Percentiles rank a stretch among this genome's conserved stretches.
phyloP scores from a whole-genome alignment of 805 yeast species.

The Blastobotrys mokoenaii region DNA sequence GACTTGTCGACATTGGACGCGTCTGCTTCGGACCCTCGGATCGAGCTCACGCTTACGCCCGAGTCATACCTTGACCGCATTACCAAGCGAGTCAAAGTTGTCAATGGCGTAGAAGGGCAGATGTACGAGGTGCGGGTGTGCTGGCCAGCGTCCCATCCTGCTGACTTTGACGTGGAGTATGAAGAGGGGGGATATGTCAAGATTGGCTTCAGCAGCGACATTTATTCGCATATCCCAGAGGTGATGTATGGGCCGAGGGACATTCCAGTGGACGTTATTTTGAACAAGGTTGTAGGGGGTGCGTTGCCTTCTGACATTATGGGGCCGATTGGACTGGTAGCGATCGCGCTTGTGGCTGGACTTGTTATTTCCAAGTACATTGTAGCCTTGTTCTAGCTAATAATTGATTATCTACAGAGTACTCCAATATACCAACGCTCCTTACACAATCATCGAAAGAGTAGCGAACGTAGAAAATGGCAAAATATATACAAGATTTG shows the following conservation, averaged over 20 bases:
- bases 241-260: slow-evolving; percentile 12
- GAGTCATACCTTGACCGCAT: too few species aligned
- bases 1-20: too few species aligned
- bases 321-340: slow-evolving; percentile 9
- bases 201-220: slow-evolving; percentile 9
- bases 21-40: too few species aligned
- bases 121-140: slow-evolving; percentile 25
- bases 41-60: too few species aligned
- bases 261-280: slow-evolving; percentile 11
- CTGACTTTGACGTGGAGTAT: slow-evolving; percentile 19
- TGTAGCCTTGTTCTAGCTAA: neutral
- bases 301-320: slow-evolving; percentile 13
- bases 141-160: slow-evolving; percentile 30
- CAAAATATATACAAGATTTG: too few species aligned
- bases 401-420: too few species aligned
- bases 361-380: neutral
- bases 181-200: slow-evolving; percentile 9
- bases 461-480: too few species aligned
- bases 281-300: slow-evolving; percentile 10
- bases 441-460: too few species aligned
- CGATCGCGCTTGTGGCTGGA: slow-evolving; percentile 9
- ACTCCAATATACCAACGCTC: too few species aligned
- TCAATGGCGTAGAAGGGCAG: neutral
- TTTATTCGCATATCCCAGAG: slow-evolving; percentile 7
- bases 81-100: neutral